Percentiles rank a stretch among this genome's conserved stretches.
Conservation (phyloP, 2,329 filamentous ascomycete genomes). For the Hymenoscyphus salicellus region DNA sequence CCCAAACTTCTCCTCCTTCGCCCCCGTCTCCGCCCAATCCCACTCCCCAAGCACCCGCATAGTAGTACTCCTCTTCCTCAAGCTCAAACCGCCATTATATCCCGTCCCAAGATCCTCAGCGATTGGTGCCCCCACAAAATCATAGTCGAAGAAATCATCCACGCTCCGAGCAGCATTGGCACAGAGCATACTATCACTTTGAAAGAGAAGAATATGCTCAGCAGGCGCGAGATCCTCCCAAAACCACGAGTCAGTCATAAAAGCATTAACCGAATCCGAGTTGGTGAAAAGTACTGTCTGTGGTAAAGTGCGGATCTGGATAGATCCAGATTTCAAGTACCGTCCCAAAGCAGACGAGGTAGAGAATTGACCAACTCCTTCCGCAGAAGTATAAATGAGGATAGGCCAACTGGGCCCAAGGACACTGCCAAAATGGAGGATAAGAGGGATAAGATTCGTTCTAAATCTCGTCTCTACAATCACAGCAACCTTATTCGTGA, state of each 20-base stretch:
- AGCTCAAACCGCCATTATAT: slow-evolving; percentile 40
- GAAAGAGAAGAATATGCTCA: slow-evolving; percentile 38
- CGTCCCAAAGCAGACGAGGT: slow-evolving; percentile 39
- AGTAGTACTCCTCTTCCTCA: slow-evolving; percentile 39
- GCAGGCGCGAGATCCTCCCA: slow-evolving; percentile 37
- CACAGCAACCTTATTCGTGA: slow-evolving; percentile 37
- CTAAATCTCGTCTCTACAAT: slow-evolving; percentile 40
- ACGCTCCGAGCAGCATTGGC: slow-evolving; percentile 35
- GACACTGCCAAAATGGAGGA: slow-evolving; percentile 41
- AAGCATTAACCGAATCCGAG: slow-evolving; percentile 30
- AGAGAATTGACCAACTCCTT: slow-evolving; percentile 28
- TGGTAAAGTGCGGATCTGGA: slow-evolving; percentile 42
- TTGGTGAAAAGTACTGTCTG: slow-evolving; percentile 37
- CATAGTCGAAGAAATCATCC: slow-evolving; percentile 38
- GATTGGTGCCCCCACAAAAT: slow-evolving; percentile 39
- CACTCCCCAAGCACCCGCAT: slow-evolving; percentile 33
- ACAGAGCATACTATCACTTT: slow-evolving; percentile 38
- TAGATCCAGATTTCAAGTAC: slow-evolving; percentile 35
- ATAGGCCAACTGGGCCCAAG: slow-evolving; percentile 46
- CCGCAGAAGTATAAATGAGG: slow-evolving; percentile 42
- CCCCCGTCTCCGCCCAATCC: slow-evolving; percentile 27
- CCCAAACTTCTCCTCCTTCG: slow-evolving; percentile 4
- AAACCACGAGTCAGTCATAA: slow-evolving; percentile 36
- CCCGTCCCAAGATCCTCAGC: slow-evolving; percentile 23
- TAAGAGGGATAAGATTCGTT: slow-evolving; percentile 38